phyloP scores from a whole-genome alignment of 176 grass and related monocot species.

The Triticum timopheevii region DNA sequence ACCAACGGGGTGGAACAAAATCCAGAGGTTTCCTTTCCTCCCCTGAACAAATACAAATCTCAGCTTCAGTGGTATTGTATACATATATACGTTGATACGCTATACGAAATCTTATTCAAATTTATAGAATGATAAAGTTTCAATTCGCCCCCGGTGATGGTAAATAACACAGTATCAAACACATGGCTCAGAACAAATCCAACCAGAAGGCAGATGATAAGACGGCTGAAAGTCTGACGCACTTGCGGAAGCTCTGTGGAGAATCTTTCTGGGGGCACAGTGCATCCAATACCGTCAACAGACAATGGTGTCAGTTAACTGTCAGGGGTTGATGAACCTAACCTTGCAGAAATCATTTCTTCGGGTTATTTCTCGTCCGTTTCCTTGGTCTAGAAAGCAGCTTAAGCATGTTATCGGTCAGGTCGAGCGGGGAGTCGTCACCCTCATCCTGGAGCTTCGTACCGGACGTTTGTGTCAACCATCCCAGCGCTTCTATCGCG shows the following conservation, averaged over 20 bases:
- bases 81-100: not conserved
- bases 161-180: not conserved
- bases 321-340: not conserved
- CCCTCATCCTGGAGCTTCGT: conserved; percentile 51
- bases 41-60: not conserved
- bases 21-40: not conserved
- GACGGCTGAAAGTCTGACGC: not conserved
- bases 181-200: not conserved
- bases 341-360: not conserved
- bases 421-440: conserved; percentile 63
- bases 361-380: conserved; percentile 28
- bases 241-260: not conserved
- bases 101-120: not conserved
- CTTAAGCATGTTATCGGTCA: conserved; percentile 96
- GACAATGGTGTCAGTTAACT: not conserved
- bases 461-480: conserved; percentile 85
- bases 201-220: not conserved
- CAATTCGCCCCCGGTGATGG: not conserved
- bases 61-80: not conserved
- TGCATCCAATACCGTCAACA: not conserved
- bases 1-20: not conserved
- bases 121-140: not conserved
- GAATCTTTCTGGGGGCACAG: not conserved
- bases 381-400: conserved; percentile 72
- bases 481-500: conserved; percentile 78